A percentile compares a stretch with the other conserved stretches of the same genome.
phyloP scores from a whole-genome alignment of 768 basidiomycete genomes.

The Paxillus ammoniavirescens region DNA sequence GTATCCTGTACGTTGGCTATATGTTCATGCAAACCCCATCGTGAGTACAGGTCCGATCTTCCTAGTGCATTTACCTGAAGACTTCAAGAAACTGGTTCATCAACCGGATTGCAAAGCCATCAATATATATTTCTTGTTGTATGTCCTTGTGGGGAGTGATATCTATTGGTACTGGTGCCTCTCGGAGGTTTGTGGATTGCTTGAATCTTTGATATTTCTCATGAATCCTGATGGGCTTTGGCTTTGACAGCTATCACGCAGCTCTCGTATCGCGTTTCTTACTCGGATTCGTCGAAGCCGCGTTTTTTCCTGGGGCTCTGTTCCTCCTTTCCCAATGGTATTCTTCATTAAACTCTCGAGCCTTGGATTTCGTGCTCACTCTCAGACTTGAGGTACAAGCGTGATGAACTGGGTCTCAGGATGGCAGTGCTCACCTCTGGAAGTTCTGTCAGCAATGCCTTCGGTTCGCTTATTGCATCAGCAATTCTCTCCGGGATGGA shows the following conservation, averaged over 20 bases:
- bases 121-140: conserved; percentile 58
- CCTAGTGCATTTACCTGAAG: neutral
- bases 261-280: conserved; percentile 72
- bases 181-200: conserved; percentile 22
- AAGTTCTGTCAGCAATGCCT: conserved; percentile 74
- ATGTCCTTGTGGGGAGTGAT: conserved; percentile 72
- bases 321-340: conserved; percentile 68
- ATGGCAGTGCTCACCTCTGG: conserved; percentile 69
- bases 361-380: neutral
- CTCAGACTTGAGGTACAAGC: conserved; percentile 44
- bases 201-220: neutral
- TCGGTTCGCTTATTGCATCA: conserved; percentile 76
- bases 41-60: conserved; percentile 35
- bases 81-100: conserved; percentile 61
- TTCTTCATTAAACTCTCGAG: neutral
- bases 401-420: conserved; percentile 63
- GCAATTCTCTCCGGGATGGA: conserved; percentile 71
- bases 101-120: conserved; percentile 62
- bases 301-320: conserved; percentile 66
- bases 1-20: conserved; percentile 68
- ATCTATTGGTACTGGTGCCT: conserved; percentile 51
- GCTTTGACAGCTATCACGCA: conserved; percentile 47
- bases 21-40: conserved; percentile 75
- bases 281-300: conserved; percentile 70
- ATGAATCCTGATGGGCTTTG: conserved; percentile 2